phyloP scores from a whole-genome alignment of 2,329 filamentous ascomycete genomes.

The Nannizzia gypsea region DNA sequence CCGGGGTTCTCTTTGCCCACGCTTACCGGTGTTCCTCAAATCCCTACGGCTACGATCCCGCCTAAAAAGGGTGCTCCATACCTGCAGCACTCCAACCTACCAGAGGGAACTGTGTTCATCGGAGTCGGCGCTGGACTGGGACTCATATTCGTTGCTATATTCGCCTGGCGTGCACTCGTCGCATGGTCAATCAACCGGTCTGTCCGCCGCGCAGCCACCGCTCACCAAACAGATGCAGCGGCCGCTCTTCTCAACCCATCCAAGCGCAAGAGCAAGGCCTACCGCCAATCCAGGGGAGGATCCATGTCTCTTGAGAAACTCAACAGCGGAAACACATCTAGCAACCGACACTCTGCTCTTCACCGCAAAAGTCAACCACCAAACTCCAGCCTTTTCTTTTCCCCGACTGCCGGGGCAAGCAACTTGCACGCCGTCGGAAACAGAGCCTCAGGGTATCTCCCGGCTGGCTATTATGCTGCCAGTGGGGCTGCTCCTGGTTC shows the following conservation, averaged over 20 bases:
- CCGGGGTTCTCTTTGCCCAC: conserved; percentile 35
- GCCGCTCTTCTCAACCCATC: conserved; percentile 44
- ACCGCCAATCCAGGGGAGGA: conserved; percentile 21
- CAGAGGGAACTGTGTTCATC: conserved; percentile 94
- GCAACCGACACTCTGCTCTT: conserved; percentile 29
- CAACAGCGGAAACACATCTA: conserved; percentile 19
- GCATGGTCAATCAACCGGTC: conserved; percentile 86
- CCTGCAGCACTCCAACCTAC: conserved; percentile 74
- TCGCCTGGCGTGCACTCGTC: conserved; percentile 78
- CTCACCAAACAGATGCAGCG: conserved; percentile 54
- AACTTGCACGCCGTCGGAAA: conserved; percentile 41
- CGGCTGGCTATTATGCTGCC: conserved; percentile 81
- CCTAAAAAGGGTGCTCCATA: conserved; percentile 76
- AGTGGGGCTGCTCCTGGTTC: conserved; percentile 43
- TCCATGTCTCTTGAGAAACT: conserved; percentile 47
- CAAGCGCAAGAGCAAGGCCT: conserved; percentile 27
- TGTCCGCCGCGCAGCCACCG: conserved; percentile 70
- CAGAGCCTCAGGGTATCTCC: conserved; percentile 67
- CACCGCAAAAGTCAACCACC: conserved; percentile 37
- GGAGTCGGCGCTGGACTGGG: conserved; percentile 80
- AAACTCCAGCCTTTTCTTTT: conserved; percentile 80
- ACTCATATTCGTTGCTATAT: conserved; percentile 65
- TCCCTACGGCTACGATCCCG: conserved; percentile 65
- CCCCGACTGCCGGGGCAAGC: conserved; percentile 64
- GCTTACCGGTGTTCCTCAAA: conserved; percentile 47